Evolutionary conservation across 805 yeast species (phyloP).

Genomic region (Ogataea naganishii): DNA sequence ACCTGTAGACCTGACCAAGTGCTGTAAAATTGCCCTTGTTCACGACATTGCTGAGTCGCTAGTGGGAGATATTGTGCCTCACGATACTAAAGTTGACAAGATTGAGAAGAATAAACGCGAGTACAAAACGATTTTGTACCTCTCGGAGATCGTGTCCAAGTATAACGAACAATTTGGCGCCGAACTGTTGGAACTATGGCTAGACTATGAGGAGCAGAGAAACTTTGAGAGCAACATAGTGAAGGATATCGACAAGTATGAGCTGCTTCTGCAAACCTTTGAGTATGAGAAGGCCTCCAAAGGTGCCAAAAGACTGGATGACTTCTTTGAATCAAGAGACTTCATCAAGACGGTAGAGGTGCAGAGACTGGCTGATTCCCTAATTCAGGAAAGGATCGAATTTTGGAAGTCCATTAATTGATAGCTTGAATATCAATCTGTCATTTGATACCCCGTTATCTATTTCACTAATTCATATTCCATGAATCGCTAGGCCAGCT

Average conservation of each 20-base stretch:
- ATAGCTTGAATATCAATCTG: too few species aligned
- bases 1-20: constrained; percentile 51
- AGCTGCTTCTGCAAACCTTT: constrained; percentile 72
- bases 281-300: constrained; percentile 70
- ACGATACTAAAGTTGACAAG: constrained; percentile 56
- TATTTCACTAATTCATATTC: too few species aligned
- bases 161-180: constrained; percentile 54
- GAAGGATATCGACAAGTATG: constrained; percentile 90
- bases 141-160: constrained; percentile 52
- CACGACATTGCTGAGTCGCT: constrained; percentile 93
- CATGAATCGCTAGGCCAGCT: too few species aligned
- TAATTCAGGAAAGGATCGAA: constrained; percentile 35
- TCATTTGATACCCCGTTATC: too few species aligned
- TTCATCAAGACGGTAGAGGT: constrained; percentile 68
- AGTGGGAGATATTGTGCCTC: constrained; percentile 92
- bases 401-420: constrained; percentile 24
- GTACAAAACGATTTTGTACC: constrained; percentile 56
- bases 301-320: constrained; percentile 49
- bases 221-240: constrained; percentile 81
- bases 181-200: constrained; percentile 68
- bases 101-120: constrained; percentile 83
- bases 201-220: constrained; percentile 81
- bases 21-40: constrained; percentile 78
- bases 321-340: constrained; percentile 56
- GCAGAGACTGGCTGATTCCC: constrained; percentile 55